Evolutionary conservation across 345 rosid species (phyloP).

Genomic region (Rhizophora apiculata): DNA sequence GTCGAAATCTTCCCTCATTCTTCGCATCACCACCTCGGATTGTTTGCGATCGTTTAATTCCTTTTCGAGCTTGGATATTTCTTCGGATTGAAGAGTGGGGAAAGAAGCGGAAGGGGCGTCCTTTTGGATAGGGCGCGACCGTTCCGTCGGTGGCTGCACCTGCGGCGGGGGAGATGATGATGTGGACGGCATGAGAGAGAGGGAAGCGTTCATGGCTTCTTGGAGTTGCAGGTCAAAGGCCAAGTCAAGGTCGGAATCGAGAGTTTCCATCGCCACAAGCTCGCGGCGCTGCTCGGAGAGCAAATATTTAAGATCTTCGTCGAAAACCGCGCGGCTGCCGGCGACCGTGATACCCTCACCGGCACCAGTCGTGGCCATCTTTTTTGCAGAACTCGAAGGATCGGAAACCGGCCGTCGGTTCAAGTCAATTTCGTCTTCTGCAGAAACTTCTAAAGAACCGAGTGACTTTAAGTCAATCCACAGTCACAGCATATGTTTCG

Average conservation of each 20-base stretch:
- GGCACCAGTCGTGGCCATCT: not conserved
- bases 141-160: constrained; percentile 1
- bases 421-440: too few relatives aligned
- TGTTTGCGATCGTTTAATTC: constrained; percentile 44
- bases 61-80: constrained; percentile 38
- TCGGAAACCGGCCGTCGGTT: too few relatives aligned
- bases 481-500: too few relatives aligned
- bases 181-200: constrained; percentile 21
- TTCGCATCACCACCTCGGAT: constrained; percentile 31
- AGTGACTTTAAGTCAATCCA: too few relatives aligned
- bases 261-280: constrained; percentile 43
- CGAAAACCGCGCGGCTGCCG: not conserved
- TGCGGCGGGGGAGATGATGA: constrained; percentile 10
- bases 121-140: not conserved
- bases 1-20: constrained; percentile 42
- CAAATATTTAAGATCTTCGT: constrained; percentile 1
- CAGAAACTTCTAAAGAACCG: too few relatives aligned
- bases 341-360: not conserved
- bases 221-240: constrained; percentile 69
- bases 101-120: constrained; percentile 3
- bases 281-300: constrained; percentile 24
- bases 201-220: constrained; percentile 56
- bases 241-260: constrained; percentile 47
- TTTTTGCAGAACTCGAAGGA: too few relatives aligned
- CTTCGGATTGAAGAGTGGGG: constrained; percentile 32